A percentile compares a stretch with the other conserved stretches of the same genome.
These are phyloP conservation scores for Aspergillus alliaceus DNA, from an alignment of 2,329 filamentous ascomycete species.

Conservation along the genomic window DNA sequence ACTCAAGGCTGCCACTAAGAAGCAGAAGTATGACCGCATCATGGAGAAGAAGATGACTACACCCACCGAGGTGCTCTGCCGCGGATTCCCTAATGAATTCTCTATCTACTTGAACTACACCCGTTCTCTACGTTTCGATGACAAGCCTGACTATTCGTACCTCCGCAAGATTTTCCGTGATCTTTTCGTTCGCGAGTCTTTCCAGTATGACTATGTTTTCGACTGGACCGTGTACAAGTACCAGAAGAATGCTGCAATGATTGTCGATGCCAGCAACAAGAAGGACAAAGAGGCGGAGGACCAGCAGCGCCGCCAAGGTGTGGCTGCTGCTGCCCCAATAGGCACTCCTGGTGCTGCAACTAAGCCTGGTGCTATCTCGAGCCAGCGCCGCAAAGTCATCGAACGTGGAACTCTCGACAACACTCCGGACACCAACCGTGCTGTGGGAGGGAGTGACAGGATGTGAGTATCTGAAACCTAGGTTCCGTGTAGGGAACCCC, in stretches of 20 bases:
- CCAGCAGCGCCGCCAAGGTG: constrained; percentile 66
- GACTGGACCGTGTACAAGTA: constrained; percentile 99
- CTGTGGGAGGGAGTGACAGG: constrained; percentile 80
- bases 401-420: constrained; percentile 68
- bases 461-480: constrained; percentile 84
- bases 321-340: constrained; percentile 58
- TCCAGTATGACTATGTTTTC: constrained; percentile 99
- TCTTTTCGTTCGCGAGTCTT: constrained; percentile 96
- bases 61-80: constrained; percentile 95
- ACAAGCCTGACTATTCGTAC: constrained; percentile 99
- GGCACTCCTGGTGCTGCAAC: constrained; percentile 59
- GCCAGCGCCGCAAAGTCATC: constrained; percentile 80
- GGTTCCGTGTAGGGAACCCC: constrained; percentile 82
- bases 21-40: constrained; percentile 99
- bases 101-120: constrained; percentile 99
- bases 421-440: constrained; percentile 71
- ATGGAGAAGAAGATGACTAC: constrained; percentile 99
- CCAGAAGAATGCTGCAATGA: constrained; percentile 97
- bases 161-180: constrained; percentile 99
- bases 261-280: constrained; percentile 76
- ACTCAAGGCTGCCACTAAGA: constrained; percentile 96
- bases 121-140: constrained; percentile 95
- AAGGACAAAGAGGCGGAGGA: constrained; percentile 76
- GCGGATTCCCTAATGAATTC: constrained; percentile 98
- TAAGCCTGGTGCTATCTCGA: constrained; percentile 73